These are phyloP conservation scores for Chaetomiaceae sp. DNA, from an alignment of 2,329 filamentous ascomycete genomes.

Conservation along the genomic window DNA sequence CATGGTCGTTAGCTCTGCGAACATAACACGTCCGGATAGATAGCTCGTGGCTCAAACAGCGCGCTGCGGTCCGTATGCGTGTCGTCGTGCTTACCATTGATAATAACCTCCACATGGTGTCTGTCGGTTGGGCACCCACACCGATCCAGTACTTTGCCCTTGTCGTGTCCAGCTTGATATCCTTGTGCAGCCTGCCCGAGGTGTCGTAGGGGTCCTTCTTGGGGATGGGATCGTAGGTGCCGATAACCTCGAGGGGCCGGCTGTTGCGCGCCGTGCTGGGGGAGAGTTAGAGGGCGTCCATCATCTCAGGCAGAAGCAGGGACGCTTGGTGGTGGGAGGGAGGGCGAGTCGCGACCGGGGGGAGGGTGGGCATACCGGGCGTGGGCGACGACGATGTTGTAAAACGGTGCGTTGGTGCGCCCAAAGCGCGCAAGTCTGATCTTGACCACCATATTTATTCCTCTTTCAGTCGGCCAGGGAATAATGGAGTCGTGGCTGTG, in stretches of 20 bases:
- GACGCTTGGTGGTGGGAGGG: no score
- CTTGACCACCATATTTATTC: slow-evolving; percentile 87
- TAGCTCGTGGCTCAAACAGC: no score
- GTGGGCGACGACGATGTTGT: slow-evolving; percentile 95
- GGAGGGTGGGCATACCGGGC: slow-evolving; percentile 75
- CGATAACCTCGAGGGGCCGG: slow-evolving; percentile 89
- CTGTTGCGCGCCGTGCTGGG: slow-evolving; percentile 79
- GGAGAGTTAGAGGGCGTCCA: not conserved
- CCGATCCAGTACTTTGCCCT: slow-evolving; percentile 94
- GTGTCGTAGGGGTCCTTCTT: slow-evolving; percentile 55
- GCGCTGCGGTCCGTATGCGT: no score
- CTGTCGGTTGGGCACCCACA: slow-evolving; percentile 90
- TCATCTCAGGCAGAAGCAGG: no score
- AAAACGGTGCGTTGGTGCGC: slow-evolving; percentile 81
- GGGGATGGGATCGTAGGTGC: slow-evolving; percentile 66
- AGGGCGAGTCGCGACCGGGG: slow-evolving; percentile 4
- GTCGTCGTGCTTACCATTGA: slow-evolving; percentile 32
- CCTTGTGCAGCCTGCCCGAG: slow-evolving; percentile 74
- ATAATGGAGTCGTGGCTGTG: no score
- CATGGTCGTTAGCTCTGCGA: not conserved
- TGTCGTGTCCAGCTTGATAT: slow-evolving; percentile 77
- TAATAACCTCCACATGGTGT: slow-evolving; percentile 81
- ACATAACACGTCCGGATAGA: no score
- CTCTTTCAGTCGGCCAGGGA: no score
- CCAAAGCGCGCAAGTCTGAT: slow-evolving; percentile 94